These are phyloP conservation scores for Aspergillus spinulosporus DNA, from an alignment of 2,329 filamentous ascomycete genomes.

Conservation along the genomic window DNA sequence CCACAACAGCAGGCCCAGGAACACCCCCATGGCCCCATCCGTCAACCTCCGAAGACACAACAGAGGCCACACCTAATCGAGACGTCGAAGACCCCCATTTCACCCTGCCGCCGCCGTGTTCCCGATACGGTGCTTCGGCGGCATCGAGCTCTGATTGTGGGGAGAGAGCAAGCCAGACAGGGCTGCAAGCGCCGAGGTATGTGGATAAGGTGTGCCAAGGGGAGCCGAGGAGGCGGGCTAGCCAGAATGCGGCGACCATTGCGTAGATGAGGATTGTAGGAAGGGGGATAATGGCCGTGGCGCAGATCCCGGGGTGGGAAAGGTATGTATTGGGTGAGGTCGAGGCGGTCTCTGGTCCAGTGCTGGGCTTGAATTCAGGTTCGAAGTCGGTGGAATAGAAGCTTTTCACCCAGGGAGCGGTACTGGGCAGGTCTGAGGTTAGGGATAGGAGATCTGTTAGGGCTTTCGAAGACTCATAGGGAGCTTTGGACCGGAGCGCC, in stretches of 20 bases:
- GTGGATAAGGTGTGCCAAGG: slow-evolving; percentile 81
- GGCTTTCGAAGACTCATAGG: slow-evolving; percentile 87
- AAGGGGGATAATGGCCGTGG: slow-evolving; percentile 77
- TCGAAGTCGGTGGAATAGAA: slow-evolving; percentile 52
- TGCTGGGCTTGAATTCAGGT: neutral
- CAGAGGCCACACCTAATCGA: slow-evolving; percentile 57
- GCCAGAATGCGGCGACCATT: slow-evolving; percentile 67
- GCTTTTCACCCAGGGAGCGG: slow-evolving; percentile 55
- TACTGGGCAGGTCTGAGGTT: slow-evolving; percentile 67
- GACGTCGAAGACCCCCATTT: slow-evolving; percentile 86
- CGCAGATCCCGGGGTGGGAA: slow-evolving; percentile 82
- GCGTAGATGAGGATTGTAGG: slow-evolving; percentile 66
- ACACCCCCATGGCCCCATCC: slow-evolving; percentile 73
- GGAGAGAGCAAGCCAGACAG: slow-evolving; percentile 75
- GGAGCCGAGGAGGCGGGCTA: slow-evolving; percentile 76
- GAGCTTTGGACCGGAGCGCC: slow-evolving; percentile 59
- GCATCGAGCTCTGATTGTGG: slow-evolving; percentile 49
- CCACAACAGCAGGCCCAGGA: slow-evolving; percentile 52
- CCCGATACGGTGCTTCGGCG: slow-evolving; percentile 47
- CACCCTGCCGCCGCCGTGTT: slow-evolving; percentile 60
- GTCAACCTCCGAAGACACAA: slow-evolving; percentile 78
- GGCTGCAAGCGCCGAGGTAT: slow-evolving; percentile 73
- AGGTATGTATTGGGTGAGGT: slow-evolving; percentile 67
- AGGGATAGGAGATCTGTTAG: slow-evolving; percentile 82
- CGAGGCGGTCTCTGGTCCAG: slow-evolving; percentile 1